phyloP scores from a whole-genome alignment of 805 yeast genomes.

The Nakazawaea wyomingensis region DNA sequence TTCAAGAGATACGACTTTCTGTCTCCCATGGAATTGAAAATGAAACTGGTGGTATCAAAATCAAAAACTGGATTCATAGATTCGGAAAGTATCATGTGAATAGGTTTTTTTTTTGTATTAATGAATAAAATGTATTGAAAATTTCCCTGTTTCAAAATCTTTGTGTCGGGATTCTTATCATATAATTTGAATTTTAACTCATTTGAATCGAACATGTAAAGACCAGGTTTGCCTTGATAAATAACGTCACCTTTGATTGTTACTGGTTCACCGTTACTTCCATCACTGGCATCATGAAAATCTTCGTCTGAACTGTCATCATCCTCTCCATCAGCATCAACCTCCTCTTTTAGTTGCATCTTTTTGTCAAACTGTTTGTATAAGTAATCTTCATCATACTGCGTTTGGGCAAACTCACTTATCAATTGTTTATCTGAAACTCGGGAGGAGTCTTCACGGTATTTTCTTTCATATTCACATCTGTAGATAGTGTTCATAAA shows the following conservation, averaged over 20 bases:
- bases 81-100: constrained; percentile 32
- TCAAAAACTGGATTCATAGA: constrained; percentile 65
- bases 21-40: constrained; percentile 52
- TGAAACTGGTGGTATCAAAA: constrained; percentile 48
- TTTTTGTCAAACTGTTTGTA: constrained; percentile 9
- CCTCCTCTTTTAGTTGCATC: constrained; percentile 15
- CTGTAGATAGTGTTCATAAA: constrained; percentile 59
- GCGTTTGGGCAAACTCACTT: constrained; percentile 12
- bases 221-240: constrained; percentile 18
- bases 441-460: constrained; percentile 44
- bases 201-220: constrained; percentile 54
- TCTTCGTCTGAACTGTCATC: constrained; percentile 23
- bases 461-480: constrained; percentile 75
- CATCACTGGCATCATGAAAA: constrained; percentile 26
- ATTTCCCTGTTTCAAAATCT: constrained; percentile 38
- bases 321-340: constrained; percentile 26
- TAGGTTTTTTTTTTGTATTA: constrained; percentile 14
- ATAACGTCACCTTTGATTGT: constrained; percentile 9
- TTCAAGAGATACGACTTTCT: constrained; percentile 57
- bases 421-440: constrained; percentile 42
- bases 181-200: constrained; percentile 43
- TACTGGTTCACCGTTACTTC: constrained; percentile 14
- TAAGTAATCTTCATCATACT: constrained; percentile 18
- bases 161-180: constrained; percentile 27
- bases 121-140: constrained; percentile 54